phyloP scores from a whole-genome alignment of 345 rosid species.

The Hibiscus syriacus region DNA sequence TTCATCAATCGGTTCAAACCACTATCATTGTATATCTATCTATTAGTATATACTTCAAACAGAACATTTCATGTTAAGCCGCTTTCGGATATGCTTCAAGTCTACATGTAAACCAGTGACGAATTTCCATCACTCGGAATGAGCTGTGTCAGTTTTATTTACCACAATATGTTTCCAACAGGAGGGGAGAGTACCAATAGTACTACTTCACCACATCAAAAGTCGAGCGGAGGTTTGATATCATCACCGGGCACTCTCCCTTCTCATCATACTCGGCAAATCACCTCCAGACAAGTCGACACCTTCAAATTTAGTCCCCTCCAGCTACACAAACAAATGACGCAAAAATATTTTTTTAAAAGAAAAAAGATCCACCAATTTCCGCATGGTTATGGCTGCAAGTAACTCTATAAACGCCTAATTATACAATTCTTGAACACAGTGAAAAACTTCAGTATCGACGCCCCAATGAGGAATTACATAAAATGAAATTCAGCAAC shows the following conservation, averaged over 20 bases:
- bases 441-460: too few relatives aligned
- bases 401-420: too few relatives aligned
- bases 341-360: too few relatives aligned
- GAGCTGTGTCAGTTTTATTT: slow-evolving; percentile 15
- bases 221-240: slow-evolving; percentile 61
- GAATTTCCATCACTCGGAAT: slow-evolving; percentile 10
- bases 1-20: neutral
- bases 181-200: neutral
- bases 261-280: slow-evolving; percentile 71
- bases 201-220: slow-evolving; percentile 58
- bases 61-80: neutral
- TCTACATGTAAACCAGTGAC: slow-evolving; percentile 1
- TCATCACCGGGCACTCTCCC: slow-evolving; percentile 81
- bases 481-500: neutral
- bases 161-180: slow-evolving; percentile 9
- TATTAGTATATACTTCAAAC: slow-evolving; percentile 1
- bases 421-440: too few relatives aligned
- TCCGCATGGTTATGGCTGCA: too few relatives aligned
- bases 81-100: neutral
- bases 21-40: neutral
- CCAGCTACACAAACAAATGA: slow-evolving; percentile 30
- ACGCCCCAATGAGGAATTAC: too few relatives aligned
- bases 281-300: slow-evolving; percentile 76
- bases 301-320: slow-evolving; percentile 56
- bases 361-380: too few relatives aligned